Evolutionary conservation across 495 filamentous ascomycete genomes (phyloP), one percentile per base, ranked within the genome.

Genomic region (Aspergillus leporis): DNA sequence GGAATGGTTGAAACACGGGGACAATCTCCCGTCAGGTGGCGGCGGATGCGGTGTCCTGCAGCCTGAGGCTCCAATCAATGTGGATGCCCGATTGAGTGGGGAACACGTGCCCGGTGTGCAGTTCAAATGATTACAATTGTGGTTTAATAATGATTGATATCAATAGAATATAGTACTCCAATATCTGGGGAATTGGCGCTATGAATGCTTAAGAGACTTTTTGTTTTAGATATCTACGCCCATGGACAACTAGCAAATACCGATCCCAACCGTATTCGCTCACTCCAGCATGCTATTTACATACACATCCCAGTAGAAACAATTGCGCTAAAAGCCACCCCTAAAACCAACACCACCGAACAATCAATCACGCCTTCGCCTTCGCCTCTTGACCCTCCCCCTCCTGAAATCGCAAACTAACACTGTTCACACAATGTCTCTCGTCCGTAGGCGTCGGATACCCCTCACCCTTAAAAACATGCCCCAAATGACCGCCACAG

Each of bases 381-480:
- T 36, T 36, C 36, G 55, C 61, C 30, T 80, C 78, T 43, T 57
- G 63, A 7, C 16, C 38, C 18, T 79, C 78, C 62, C 86, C 88
- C 46, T 87, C 83, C 22, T 71, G 77, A 71, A 98, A 98, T 55
- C 83, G 93, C 77, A 98, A 78, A 72, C 90, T 95, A 21, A 98
- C 74, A 62, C 91, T 94, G 70, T 98, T 98, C 51, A 98, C 94
- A 72, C 94, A 98, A 77, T 98, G 94, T 52, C 94, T 78, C 85
- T 98, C 93, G 72, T 98, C 90, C 48, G 93, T 97, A 46, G 94
- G 92, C 18, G 91, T 97, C 10, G 80, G 70, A 73, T 87, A 96
- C 40, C 92, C 91, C 73, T 98, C 94, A 8, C 94, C 94, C 80
- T 96, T 95, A 68, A 98, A 98, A 36, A 98, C 92, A 80, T 98